phyloP scores from a whole-genome alignment of 1,139 yeast species.

The Hyphopichia wangnamkhiaoensis region DNA sequence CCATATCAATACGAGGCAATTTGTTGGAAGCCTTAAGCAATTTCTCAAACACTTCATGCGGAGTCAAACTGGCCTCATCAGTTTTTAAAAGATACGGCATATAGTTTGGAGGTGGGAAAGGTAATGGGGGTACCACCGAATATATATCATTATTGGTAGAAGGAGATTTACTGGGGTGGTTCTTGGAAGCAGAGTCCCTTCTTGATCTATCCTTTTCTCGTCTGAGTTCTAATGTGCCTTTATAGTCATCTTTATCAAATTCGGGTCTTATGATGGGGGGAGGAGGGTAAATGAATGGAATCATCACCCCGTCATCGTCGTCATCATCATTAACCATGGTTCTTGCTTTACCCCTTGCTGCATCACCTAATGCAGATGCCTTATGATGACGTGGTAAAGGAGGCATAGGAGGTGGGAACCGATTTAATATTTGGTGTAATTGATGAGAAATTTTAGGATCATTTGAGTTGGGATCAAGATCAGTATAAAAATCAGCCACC shows the following conservation, averaged over 20 bases:
- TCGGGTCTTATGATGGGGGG: conserved; percentile 38
- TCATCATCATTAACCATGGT: conserved; percentile 2
- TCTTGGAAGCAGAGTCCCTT: too few species aligned
- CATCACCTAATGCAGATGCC: too few species aligned
- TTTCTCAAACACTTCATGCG: conserved; percentile 37
- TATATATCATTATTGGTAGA: conserved; percentile 8
- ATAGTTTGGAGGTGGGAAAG: conserved; percentile 50
- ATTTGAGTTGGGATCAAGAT: conserved; percentile 20
- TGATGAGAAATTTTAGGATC: conserved; percentile 18
- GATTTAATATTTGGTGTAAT: conserved; percentile 24
- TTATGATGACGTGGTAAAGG: conserved; percentile 19
- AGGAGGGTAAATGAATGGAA: conserved; percentile 49
- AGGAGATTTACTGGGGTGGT: background rate
- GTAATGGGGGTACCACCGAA: conserved; percentile 43
- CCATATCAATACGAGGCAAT: conserved; percentile 48
- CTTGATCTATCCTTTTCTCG: background rate
- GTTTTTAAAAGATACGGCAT: conserved; percentile 50
- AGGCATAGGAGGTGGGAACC: conserved; percentile 47
- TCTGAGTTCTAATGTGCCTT: background rate
- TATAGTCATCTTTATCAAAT: background rate
- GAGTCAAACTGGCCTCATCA: conserved; percentile 36
- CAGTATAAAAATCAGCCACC: conserved; percentile 37
- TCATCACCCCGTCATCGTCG: conserved; percentile 34
- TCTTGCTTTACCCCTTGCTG: too few species aligned
- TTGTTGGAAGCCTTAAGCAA: conserved; percentile 39